Evolutionary conservation across 2,329 filamentous ascomycete genomes (phyloP).

Genomic region (Apiospora saccharicola): DNA sequence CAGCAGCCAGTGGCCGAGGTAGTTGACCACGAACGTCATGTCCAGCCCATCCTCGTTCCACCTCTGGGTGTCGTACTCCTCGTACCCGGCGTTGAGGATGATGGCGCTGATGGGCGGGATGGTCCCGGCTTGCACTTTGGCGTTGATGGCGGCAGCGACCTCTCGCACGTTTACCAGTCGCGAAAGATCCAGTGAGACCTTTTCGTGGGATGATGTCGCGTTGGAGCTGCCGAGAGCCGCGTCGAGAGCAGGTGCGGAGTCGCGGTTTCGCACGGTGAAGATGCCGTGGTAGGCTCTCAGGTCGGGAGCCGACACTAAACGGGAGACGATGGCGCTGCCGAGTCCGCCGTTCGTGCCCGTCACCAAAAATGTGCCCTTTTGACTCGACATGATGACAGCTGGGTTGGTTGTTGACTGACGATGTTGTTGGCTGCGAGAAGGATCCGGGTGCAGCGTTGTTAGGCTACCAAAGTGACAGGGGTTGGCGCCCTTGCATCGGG

Average conservation of each 20-base stretch:
- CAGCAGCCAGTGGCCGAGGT: conserved; percentile 26
- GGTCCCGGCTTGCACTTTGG: background rate
- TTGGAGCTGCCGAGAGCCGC: background rate
- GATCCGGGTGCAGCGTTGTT: too few species aligned
- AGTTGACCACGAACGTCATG: conserved; percentile 21
- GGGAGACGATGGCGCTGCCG: background rate
- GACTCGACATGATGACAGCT: background rate
- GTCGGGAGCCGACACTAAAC: background rate
- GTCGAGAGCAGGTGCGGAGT: background rate
- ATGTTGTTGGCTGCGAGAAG: too few species aligned
- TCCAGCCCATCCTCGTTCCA: conserved; percentile 24
- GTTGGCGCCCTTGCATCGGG: too few species aligned
- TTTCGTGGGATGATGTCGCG: background rate
- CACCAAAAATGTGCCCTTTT: background rate
- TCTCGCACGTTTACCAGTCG: background rate
- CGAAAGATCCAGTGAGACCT: background rate
- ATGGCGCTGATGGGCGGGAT: conserved; percentile 18
- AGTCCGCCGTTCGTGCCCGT: background rate
- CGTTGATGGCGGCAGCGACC: background rate
- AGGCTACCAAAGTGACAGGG: too few species aligned
- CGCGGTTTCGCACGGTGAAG: background rate
- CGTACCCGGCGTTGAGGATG: conserved; percentile 25
- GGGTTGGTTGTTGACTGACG: background rate
- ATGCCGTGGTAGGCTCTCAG: background rate
- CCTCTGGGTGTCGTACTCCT: conserved; percentile 17